Base-by-base conservation (phyloP, 331 rosid species). In the Quercus phellos region DNA sequence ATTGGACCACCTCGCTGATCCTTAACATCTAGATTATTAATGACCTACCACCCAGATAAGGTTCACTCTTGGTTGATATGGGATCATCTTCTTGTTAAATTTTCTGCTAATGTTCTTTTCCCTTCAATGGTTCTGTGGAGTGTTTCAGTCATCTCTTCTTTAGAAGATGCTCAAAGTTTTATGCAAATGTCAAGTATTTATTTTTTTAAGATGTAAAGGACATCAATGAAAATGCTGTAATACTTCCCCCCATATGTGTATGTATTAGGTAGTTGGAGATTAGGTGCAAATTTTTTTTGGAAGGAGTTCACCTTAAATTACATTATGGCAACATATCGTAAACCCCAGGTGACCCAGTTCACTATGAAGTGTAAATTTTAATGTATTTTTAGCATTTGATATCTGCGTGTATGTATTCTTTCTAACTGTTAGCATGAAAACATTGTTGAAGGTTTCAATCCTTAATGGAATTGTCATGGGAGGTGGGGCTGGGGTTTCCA, bases 391-490 rank as follows among this genome's bases (percentile, higher is more conserved):
- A 38, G 46, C 46, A 38, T 38, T 38, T 38, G 46, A 7, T 38
- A 38, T 38, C 46, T 8, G 46, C 22, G 67, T 72, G 42, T 29
- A 10, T 22, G 6, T 32, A 13, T 2, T 12, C 75, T 70, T 38
- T 76, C 75, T 66, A 80, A 73, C 77, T 51, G 56, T 74, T 10
- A 61, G 61, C 66, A 27, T 75, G 67, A 46, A 79, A 80, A 82
- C 77, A 51, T 79, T 32, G 24, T 79, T 84, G 74, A 73, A 94
- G 99, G 94, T 94, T 85, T 94, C 99, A 77, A 86, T 94, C 78
- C 97, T 92, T 70, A 74, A 94, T 75, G 99, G 99, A 77, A 91
- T 92, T 55, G 98, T 94, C 77, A 92, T 94, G 98, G 99, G 99
- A 79, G 99, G 99, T 86, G 98, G 99, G 19, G 97, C 98, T 35